A percentile compares a stretch with the other conserved stretches of the same genome.
phyloP scores from a whole-genome alignment of 495 filamentous ascomycete species.

The Penicilliopsis zonata region DNA sequence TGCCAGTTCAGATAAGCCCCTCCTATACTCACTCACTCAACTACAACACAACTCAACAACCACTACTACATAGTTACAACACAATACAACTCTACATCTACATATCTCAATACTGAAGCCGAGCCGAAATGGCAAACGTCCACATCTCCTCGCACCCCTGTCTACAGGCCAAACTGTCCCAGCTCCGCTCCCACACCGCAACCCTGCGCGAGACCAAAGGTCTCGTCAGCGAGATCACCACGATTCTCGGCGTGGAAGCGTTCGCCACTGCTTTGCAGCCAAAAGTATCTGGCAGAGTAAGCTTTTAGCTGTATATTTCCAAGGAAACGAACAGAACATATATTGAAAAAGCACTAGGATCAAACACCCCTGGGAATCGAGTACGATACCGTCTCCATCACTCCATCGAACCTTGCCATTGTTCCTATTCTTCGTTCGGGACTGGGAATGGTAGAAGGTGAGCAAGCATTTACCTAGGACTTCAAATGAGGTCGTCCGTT shows the following conservation, averaged over 20 bases:
- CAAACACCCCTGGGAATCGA: slow-evolving; percentile 61
- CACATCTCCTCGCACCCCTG: slow-evolving; percentile 82
- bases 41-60: too few relatives aligned
- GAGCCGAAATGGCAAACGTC: too few relatives aligned
- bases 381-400: slow-evolving; percentile 49
- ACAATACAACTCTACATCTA: too few relatives aligned
- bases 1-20: too few relatives aligned
- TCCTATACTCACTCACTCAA: too few relatives aligned
- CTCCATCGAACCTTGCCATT: slow-evolving; percentile 58
- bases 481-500: background rate
- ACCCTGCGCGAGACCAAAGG: slow-evolving; percentile 64
- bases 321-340: too few relatives aligned
- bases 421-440: slow-evolving; percentile 88
- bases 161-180: slow-evolving; percentile 76
- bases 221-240: slow-evolving; percentile 72
- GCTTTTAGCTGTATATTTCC: background rate
- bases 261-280: slow-evolving; percentile 50
- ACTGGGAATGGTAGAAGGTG: slow-evolving; percentile 76
- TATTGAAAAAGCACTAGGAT: slow-evolving; percentile 44
- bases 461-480: background rate
- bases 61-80: too few relatives aligned
- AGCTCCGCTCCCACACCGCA: slow-evolving; percentile 63
- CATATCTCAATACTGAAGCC: too few relatives aligned
- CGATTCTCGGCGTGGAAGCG: slow-evolving; percentile 76
- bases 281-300: slow-evolving; percentile 25